These are phyloP conservation scores for Cryptosporidium meleagridis DNA, from an alignment of 169 alveolate species.

Conservation along the genomic window DNA sequence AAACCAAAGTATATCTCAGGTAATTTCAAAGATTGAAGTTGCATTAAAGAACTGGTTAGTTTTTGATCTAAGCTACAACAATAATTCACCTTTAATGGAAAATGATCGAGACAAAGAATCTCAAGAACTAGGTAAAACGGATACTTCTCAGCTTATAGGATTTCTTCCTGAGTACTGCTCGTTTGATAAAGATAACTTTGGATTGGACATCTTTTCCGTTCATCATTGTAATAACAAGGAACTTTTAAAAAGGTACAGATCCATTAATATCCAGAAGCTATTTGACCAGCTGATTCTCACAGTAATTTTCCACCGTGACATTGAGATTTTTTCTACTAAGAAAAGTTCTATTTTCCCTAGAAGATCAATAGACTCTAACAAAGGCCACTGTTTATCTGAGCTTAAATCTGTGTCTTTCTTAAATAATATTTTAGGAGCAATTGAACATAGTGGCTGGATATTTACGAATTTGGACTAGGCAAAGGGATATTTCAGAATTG, in stretches of 20 bases:
- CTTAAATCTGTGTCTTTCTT: conserved; percentile 10
- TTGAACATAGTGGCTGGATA: conserved; percentile 36
- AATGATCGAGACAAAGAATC: background rate
- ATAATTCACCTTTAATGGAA: background rate
- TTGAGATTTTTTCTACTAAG: background rate
- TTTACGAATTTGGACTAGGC: background rate
- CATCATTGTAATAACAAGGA: background rate
- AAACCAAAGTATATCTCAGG: background rate
- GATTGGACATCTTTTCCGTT: background rate
- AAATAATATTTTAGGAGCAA: background rate
- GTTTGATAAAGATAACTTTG: background rate
- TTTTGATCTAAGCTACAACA: background rate
- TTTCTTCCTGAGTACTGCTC: conserved; percentile 9
- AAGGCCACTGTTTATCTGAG: background rate
- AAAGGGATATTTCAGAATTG: background rate
- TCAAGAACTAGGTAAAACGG: background rate
- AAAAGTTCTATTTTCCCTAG: conserved; percentile 17
- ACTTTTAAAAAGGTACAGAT: conserved; percentile 7
- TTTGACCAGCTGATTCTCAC: conserved; percentile 47
- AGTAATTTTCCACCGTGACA: conserved; percentile 42
- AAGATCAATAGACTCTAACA: background rate
- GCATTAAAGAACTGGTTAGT: conserved; percentile 19
- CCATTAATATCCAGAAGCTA: conserved; percentile 15
- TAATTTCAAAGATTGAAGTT: background rate
- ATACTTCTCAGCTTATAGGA: background rate